Evolutionary conservation across 352 stramenopile species (phyloP).

Genomic region (Globisporangium nunn): DNA sequence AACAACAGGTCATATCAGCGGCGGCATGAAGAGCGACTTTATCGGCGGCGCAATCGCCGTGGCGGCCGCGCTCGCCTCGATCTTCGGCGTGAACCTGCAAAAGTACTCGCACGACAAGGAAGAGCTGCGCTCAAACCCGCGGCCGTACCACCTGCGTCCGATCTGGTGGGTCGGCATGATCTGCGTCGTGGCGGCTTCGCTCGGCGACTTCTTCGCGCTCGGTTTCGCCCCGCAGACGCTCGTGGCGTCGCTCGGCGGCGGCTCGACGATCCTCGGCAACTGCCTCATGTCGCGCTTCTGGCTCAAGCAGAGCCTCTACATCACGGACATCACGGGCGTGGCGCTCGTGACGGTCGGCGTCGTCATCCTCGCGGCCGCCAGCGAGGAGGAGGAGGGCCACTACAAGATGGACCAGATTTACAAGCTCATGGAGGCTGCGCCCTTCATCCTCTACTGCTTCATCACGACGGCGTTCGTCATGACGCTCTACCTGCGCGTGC

Average conservation of each 20-base stretch:
- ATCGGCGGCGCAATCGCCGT: slow-evolving; percentile 78
- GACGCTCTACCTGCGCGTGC: slow-evolving; percentile 76
- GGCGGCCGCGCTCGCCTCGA: slow-evolving; percentile 68
- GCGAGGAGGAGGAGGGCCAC: slow-evolving; percentile 58
- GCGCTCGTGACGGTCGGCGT: slow-evolving; percentile 71
- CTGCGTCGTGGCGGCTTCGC: slow-evolving; percentile 69
- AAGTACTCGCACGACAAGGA: slow-evolving; percentile 89
- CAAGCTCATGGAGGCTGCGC: slow-evolving; percentile 65
- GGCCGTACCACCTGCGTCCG: slow-evolving; percentile 77
- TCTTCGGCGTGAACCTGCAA: slow-evolving; percentile 89
- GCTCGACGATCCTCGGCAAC: slow-evolving; percentile 81
- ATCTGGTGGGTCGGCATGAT: slow-evolving; percentile 88
- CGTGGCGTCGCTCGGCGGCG: slow-evolving; percentile 72
- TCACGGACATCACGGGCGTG: slow-evolving; percentile 77
- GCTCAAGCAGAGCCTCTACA: slow-evolving; percentile 82
- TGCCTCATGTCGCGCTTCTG: slow-evolving; percentile 82
- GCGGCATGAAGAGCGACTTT: slow-evolving; percentile 57
- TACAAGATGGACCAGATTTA: slow-evolving; percentile 87
- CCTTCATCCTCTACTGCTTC: slow-evolving; percentile 80
- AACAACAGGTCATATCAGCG: background rate
- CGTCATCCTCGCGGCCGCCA: slow-evolving; percentile 68
- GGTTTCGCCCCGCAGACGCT: slow-evolving; percentile 85
- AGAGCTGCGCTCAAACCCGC: slow-evolving; percentile 49
- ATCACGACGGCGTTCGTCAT: slow-evolving; percentile 78
- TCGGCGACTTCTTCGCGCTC: slow-evolving; percentile 84